Conservation (phyloP, 768 basidiomycete genomes). For the Termitomyces sp. region DNA sequence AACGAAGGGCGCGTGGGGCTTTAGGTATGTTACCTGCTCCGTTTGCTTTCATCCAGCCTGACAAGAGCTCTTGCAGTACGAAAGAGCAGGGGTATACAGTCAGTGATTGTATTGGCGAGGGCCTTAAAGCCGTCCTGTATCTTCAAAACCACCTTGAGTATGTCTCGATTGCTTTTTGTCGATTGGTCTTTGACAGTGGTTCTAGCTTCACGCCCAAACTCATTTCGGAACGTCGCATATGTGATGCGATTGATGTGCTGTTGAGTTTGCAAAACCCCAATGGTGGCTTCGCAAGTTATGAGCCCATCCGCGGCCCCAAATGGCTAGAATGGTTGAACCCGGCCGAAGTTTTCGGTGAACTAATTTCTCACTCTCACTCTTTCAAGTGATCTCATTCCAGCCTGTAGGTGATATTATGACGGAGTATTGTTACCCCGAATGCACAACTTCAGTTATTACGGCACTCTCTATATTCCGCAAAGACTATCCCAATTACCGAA, state of each 20-base stretch:
- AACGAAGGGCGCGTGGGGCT: constrained; percentile 61
- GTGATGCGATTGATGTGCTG: constrained; percentile 83
- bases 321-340: constrained; percentile 89
- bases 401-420: constrained; percentile 90
- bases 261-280: constrained; percentile 81
- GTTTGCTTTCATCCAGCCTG: background rate
- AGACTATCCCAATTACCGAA: constrained; percentile 76
- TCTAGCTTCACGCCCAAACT: constrained; percentile 70
- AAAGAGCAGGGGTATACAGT: constrained; percentile 93
- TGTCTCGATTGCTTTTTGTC: constrained; percentile 24
- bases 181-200: constrained; percentile 6
- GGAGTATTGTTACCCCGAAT: constrained; percentile 95
- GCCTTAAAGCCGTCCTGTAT: constrained; percentile 86
- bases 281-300: constrained; percentile 94
- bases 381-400: background rate
- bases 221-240: constrained; percentile 73
- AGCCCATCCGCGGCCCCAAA: constrained; percentile 75
- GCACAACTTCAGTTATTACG: constrained; percentile 94
- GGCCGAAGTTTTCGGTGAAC: constrained; percentile 90
- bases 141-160: constrained; percentile 78
- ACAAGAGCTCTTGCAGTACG: constrained; percentile 48
- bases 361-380: background rate
- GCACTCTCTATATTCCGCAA: constrained; percentile 82
- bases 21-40: constrained; percentile 42
- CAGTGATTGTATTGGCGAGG: constrained; percentile 94